phyloP scores from a whole-genome alignment of 331 rosid genomes.

The Stylosanthes scabra region DNA sequence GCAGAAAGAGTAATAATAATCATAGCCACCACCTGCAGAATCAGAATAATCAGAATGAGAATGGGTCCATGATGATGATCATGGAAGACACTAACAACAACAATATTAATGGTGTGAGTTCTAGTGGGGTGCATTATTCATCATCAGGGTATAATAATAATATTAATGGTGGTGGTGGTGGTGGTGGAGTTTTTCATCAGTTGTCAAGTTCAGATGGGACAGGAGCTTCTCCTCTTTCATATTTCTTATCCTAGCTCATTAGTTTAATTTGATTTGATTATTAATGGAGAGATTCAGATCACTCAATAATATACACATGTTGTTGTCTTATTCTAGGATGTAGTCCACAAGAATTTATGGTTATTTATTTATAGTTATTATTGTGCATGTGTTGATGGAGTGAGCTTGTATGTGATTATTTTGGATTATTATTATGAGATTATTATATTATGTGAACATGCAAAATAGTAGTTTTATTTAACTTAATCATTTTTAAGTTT shows the following conservation, averaged over 20 bases:
- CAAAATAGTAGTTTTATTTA: no score
- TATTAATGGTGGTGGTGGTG: not conserved
- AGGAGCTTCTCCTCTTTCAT: constrained; percentile 16
- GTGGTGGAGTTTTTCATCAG: not conserved
- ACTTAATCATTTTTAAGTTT: no score
- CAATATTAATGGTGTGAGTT: not conserved
- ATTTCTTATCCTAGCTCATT: constrained; percentile 16
- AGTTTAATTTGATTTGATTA: not conserved
- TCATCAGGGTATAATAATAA: not conserved
- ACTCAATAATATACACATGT: not conserved
- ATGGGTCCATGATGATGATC: not conserved
- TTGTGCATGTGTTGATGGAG: not conserved
- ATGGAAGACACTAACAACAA: not conserved
- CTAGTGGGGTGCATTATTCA: constrained; percentile 16
- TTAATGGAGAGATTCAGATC: not conserved
- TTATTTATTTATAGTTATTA: not conserved
- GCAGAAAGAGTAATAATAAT: constrained; percentile 49
- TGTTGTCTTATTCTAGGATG: not conserved
- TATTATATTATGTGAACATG: no score
- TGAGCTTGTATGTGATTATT: no score
- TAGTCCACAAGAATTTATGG: not conserved
- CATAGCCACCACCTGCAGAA: no score
- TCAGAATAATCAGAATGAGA: not conserved
- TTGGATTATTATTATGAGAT: no score
- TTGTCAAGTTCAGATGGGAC: constrained; percentile 24